Percentiles rank a stretch among this genome's conserved stretches.
Conservation (phyloP, 352 stramenopile species). For the Detonula confervacea region DNA sequence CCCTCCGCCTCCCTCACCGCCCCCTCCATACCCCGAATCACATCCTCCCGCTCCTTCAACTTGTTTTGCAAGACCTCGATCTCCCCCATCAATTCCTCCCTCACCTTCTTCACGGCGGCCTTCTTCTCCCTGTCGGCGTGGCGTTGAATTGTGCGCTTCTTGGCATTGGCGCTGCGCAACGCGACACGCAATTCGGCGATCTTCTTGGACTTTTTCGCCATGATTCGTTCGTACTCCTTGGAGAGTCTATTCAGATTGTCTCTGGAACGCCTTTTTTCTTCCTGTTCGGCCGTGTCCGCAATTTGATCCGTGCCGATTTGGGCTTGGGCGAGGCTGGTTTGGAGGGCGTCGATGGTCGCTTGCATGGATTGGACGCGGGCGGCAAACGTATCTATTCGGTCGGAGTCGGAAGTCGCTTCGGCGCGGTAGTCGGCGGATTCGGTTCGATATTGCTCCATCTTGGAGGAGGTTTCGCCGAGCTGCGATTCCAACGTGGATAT, state of each 20-base stretch:
- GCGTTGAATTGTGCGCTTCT: conserved; percentile 17
- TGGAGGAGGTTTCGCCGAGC: conserved; percentile 3
- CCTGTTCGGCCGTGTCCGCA: background rate
- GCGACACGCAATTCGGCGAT: conserved; percentile 32
- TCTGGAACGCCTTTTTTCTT: conserved; percentile 33
- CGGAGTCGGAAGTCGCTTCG: conserved; percentile 2
- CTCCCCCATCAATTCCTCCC: conserved; percentile 25
- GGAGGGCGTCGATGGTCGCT: background rate
- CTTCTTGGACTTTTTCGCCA: conserved; percentile 38
- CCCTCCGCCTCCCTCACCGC: conserved; percentile 11
- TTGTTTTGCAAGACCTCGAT: conserved; percentile 19
- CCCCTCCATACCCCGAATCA: conserved; percentile 18
- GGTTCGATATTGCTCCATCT: conserved; percentile 26
- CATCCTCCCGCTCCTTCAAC: conserved; percentile 24
- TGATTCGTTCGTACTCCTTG: conserved; percentile 44
- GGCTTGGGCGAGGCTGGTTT: background rate
- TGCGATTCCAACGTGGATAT: conserved; percentile 12
- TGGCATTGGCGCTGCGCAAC: conserved; percentile 36
- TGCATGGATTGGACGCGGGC: background rate
- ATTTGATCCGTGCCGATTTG: conserved; percentile 4
- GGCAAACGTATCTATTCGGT: background rate
- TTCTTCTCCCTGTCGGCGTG: conserved; percentile 18
- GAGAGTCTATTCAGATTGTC: conserved; percentile 21
- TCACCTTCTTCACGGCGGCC: conserved; percentile 10
- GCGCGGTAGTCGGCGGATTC: conserved; percentile 30